Evolutionary conservation across 169 alveolate genomes (phyloP), one percentile per base, ranked within the genome.

Genomic region (Perkinsus marinus): DNA sequence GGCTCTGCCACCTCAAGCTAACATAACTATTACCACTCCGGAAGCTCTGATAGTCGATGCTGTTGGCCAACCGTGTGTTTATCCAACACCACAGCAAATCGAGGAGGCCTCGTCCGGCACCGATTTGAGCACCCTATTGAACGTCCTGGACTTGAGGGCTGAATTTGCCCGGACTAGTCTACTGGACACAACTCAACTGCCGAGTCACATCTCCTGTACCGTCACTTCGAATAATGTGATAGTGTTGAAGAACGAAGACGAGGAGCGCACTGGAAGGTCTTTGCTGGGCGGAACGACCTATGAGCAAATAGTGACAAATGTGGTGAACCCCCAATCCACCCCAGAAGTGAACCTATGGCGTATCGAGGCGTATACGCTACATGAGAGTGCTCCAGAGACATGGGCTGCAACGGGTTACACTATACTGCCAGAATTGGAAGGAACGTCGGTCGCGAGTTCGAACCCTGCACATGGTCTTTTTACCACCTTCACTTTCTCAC

Each of bases 401-500:
- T 89, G 91, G 91, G 91, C 91, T 34, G 39, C 91, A 2, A 41
- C 39, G 68, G 91, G 91, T n/a, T 89, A 41, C 36, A 17, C 26
- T 2, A 89, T 89, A 26, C 37, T 89, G 39, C 91, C 91, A 3
- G 91, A 89, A 39, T 17, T 89, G 68, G 91, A 30, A 22, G 46
- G 6, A 0, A 39, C 68, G 36, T 34, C 39, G 46, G 38, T 89
- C 68, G 36, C 17, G 36, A 39, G 68, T 41, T n/a, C 39, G 68
- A 89, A 89, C 68, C 91, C 91, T 39, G 91, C 91, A 30, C 17
- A 89, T 39, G 91, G 91, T 16, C 68, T 89, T 39, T 89, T 89
- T n/a, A 89, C 91, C 26, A 89, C 91, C 0, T 89, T 89, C 57
- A 89, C 91, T 7, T 89, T 38, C 91, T 57, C 79, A 0, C 34